Evolutionary conservation across 2,329 filamentous ascomycete genomes (phyloP), one percentile per base, ranked within the genome.

Genomic region (Achaetomium macrosporum): DNA sequence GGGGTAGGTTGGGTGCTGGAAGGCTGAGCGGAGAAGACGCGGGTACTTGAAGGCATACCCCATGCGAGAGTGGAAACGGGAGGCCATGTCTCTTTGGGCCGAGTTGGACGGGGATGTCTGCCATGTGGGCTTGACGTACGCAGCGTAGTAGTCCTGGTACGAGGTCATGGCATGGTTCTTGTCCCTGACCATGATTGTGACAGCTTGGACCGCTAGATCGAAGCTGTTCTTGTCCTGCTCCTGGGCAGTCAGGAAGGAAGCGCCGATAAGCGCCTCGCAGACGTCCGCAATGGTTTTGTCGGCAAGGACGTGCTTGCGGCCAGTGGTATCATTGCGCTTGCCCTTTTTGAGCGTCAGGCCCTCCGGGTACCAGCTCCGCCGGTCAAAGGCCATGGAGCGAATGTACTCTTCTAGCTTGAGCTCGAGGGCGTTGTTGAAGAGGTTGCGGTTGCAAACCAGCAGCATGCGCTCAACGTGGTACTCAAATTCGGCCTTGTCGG

Each of bases 261-360:
- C 93, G 6, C 92, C 93, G 44, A 99, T 97, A 52, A 96, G 72
- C 0, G 93, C 92, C 66, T 97, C 93, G 56, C 89, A 96, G 0
- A 97, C 90, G 68, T 97, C 93, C 3, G 93, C 92, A 63, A 96
- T 85, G 1, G 87, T 87, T 73, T 99, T 99, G 69, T 96, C 88
- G 0, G 84, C 85, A 2, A 99, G 77, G 0, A 72, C 73, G 64
- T 96, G 91, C 10, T 71, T 77, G 6, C 73, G 68, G 15, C 4
- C 3, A 25, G 71, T 73, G 11, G 73, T 68, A 49, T 71, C 74
- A 55, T 76, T 80, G 73, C 50, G 57, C 63, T 92, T 95, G 30
- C 92, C 92, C 54, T 80, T 80, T 6, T 85, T 77, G 17, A 96
- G 74, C 29, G 79, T 82, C 33, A 96, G 72, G 0, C 86, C 85